phyloP scores from a whole-genome alignment of 352 stramenopile genomes.

The Pythium phragmiticola region DNA sequence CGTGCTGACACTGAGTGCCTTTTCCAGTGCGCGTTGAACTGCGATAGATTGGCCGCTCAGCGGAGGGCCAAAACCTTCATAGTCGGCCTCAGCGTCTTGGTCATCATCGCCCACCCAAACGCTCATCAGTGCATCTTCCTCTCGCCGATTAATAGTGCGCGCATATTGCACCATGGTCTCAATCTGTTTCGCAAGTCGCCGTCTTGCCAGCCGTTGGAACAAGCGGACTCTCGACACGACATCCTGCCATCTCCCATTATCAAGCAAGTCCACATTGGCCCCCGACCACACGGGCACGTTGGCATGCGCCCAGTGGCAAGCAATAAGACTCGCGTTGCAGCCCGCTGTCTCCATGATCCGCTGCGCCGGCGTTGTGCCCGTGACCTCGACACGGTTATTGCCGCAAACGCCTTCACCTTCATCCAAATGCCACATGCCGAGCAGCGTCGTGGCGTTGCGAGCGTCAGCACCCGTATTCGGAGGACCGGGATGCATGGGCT shows the following conservation, averaged over 20 bases:
- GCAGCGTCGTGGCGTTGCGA: slow-evolving; percentile 22
- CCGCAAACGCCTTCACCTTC: slow-evolving; percentile 73
- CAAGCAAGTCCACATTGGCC: slow-evolving; percentile 36
- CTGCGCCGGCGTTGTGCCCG: slow-evolving; percentile 9
- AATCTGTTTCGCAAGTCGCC: background rate
- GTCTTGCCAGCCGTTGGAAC: slow-evolving; percentile 18
- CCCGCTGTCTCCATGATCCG: slow-evolving; percentile 28
- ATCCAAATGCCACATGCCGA: slow-evolving; percentile 72
- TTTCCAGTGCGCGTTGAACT: slow-evolving; percentile 28
- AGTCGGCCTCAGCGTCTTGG: slow-evolving; percentile 20
- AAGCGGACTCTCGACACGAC: slow-evolving; percentile 34
- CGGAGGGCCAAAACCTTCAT: background rate
- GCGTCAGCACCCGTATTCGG: slow-evolving; percentile 11
- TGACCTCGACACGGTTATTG: slow-evolving; percentile 39
- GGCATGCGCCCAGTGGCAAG: slow-evolving; percentile 64
- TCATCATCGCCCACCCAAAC: slow-evolving; percentile 29
- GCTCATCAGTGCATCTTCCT: slow-evolving; percentile 30
- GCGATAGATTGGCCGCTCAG: background rate
- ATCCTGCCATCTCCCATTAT: slow-evolving; percentile 28
- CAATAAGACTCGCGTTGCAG: slow-evolving; percentile 47
- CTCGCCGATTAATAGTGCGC: slow-evolving; percentile 33
- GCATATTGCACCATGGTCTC: slow-evolving; percentile 30
- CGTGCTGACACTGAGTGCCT: slow-evolving; percentile 49
- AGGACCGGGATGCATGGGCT: slow-evolving; percentile 21
- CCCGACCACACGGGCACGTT: slow-evolving; percentile 62